Percentiles rank a stretch among this genome's conserved stretches.
Conservation (phyloP, 163 green algal species). For the Volvox carteri region DNA sequence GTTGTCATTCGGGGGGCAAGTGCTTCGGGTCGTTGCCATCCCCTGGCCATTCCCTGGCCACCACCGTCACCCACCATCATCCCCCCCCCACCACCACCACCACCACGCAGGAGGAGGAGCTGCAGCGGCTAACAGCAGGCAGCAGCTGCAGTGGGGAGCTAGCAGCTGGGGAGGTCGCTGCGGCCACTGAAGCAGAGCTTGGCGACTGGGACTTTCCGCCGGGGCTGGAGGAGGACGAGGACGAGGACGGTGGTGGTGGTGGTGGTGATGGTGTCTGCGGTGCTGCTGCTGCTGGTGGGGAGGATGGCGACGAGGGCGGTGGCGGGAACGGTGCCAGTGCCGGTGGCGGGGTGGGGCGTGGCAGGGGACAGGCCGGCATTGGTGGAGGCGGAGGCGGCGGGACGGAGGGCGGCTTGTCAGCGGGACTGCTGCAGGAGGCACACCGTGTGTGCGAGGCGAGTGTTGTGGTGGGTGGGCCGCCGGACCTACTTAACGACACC, state of each 20-base stretch:
- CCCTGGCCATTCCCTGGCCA: no score
- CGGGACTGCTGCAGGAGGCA: conserved; percentile 38
- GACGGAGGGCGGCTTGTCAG: neutral
- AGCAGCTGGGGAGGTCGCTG: no score
- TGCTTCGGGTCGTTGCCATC: no score
- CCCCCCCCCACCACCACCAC: no score
- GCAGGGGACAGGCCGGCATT: no score
- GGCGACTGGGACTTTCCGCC: neutral
- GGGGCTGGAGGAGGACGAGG: neutral
- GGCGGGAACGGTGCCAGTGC: neutral
- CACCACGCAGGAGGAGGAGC: conserved; percentile 39
- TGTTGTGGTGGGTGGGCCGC: conserved; percentile 72
- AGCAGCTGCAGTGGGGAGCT: conserved; percentile 35
- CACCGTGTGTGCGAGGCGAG: conserved; percentile 64
- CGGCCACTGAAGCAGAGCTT: neutral
- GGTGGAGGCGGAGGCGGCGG: neutral
- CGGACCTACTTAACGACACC: conserved; percentile 66
- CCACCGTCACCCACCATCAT: no score
- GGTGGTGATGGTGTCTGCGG: neutral
- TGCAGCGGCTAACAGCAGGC: conserved; percentile 8
- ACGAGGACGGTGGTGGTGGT: neutral
- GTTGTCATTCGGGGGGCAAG: no score
- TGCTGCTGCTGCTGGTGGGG: neutral
- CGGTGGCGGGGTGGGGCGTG: neutral
- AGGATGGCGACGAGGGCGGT: neutral